Base-by-base conservation (phyloP, 306 rosid species). In the Potentilla sterilis region DNA sequence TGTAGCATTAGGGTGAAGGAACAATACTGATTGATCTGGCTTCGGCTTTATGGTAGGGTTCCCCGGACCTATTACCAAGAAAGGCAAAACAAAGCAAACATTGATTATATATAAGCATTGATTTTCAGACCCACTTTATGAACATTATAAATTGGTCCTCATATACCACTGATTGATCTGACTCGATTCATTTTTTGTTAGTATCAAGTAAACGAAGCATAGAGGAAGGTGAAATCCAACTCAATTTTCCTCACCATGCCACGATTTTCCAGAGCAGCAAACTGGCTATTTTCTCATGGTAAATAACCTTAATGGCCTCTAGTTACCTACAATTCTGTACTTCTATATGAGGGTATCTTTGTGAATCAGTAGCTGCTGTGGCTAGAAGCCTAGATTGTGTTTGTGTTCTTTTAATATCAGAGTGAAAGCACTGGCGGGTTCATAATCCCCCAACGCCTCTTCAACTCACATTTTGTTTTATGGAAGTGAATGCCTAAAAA, bases 121-220 rank as follows among this genome's bases (percentile, higher is more conserved):
- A 28, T 28, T 28, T 28, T 28, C 28, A 0, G 28, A 28, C 28
- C 28, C 28, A 28, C 28, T 28, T 28, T 28, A 28, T 28, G 28
- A 28, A 28, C 28, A 28, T 28, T 28, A 28, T 28, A 28, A 28
- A 28, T 28, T 28, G 28, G 28, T 28, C 28, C 28, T 28, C 28
- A 28, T 28, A 28, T 28, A 28, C 28, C 28, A 28, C 28, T 28
- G 28, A 28, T 28, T 1, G 28, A 28, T 28, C 28, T 28, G 28
- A 28, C 28, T 28, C 7, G 19, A 14, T 12, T 12, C 34, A 2
- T 13, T 28, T 66, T 54, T 58, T 24, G 6, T 49, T 7, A 94
- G 98, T 83, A 88, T 81, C 97, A 90, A 84, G 78, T 93, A 61
- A 90, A 90, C 73, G 88, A 87, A 82, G 97, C 98, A 1, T 86